Conservation (phyloP, 2,329 filamentous ascomycete species). For the Exophiala xenobiotica region DNA sequence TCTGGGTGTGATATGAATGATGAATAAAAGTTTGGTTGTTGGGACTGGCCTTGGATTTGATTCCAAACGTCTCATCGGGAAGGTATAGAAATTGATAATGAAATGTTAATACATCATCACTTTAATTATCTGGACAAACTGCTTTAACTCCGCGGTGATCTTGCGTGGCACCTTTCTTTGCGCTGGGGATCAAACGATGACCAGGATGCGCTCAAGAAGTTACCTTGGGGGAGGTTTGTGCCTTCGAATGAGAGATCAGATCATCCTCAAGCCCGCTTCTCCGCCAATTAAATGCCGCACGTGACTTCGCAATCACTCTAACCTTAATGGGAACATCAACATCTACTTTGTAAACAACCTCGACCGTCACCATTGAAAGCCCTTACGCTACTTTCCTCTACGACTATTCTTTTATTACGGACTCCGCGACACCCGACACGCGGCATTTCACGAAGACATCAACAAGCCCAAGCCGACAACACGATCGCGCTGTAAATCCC, state of each 20-base stretch:
- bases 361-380: not conserved
- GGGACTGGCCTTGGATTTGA: too few relatives aligned
- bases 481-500: too few relatives aligned
- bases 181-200: too few relatives aligned
- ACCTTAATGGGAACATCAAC: not conserved
- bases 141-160: too few relatives aligned
- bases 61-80: too few relatives aligned
- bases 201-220: too few relatives aligned
- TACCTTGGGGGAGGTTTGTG: too few relatives aligned
- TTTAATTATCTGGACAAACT: too few relatives aligned
- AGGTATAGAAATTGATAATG: slow-evolving; percentile 4
- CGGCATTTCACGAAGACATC: too few relatives aligned
- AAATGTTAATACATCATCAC: not conserved
- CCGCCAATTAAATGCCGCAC: not conserved
- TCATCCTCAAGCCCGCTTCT: not conserved
- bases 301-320: not conserved
- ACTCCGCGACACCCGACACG: not conserved
- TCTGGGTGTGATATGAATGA: not conserved
- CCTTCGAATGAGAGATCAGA: not conserved
- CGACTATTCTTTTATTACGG: not conserved
- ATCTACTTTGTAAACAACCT: slow-evolving; percentile 2
- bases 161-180: not conserved
- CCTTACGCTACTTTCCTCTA: not conserved
- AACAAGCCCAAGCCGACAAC: too few relatives aligned
- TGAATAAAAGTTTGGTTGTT: not conserved